These are phyloP conservation scores for Aspergillus carlsbadensis DNA, from an alignment of 495 filamentous ascomycete genomes.

Conservation along the genomic window DNA sequence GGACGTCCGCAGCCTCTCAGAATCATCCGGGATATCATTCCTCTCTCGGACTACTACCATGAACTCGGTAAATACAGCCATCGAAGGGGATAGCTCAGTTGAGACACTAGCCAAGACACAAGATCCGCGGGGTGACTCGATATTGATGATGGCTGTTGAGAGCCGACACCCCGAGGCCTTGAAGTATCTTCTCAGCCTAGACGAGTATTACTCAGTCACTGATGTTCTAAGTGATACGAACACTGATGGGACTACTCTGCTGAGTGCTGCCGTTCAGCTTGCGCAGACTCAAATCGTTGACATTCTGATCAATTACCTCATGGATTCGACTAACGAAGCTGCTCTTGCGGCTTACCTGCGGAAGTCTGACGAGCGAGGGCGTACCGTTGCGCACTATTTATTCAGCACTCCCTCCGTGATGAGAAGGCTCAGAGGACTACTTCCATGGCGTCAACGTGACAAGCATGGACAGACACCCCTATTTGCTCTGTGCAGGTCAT, in stretches of 20 bases:
- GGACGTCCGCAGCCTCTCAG: conserved; percentile 86
- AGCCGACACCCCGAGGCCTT: conserved; percentile 66
- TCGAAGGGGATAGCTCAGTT: conserved; percentile 84
- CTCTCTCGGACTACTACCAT: conserved; percentile 73
- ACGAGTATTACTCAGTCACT: conserved; percentile 66
- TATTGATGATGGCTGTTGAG: conserved; percentile 96
- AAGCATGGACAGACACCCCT: conserved; percentile 96
- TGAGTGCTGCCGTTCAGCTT: conserved; percentile 92
- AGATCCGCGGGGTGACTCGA: conserved; percentile 76
- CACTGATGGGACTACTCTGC: conserved; percentile 81
- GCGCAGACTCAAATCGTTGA: conserved; percentile 74
- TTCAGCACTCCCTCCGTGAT: conserved; percentile 88
- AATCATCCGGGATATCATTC: conserved; percentile 74
- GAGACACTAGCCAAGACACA: conserved; percentile 80
- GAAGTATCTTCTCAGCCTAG: conserved; percentile 72
- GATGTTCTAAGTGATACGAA: conserved; percentile 79
- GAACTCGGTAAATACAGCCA: conserved; percentile 65
- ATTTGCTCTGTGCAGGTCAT: conserved; percentile 91
- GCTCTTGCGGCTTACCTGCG: conserved; percentile 64
- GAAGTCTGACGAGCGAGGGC: conserved; percentile 76
- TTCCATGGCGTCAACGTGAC: conserved; percentile 89
- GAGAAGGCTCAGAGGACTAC: conserved; percentile 63
- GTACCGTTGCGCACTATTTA: conserved; percentile 92
- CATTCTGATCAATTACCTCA: conserved; percentile 67
- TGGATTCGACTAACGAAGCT: conserved; percentile 49